Base-by-base conservation (phyloP, 2,329 filamentous ascomycete genomes). In the Phoma sp. region DNA sequence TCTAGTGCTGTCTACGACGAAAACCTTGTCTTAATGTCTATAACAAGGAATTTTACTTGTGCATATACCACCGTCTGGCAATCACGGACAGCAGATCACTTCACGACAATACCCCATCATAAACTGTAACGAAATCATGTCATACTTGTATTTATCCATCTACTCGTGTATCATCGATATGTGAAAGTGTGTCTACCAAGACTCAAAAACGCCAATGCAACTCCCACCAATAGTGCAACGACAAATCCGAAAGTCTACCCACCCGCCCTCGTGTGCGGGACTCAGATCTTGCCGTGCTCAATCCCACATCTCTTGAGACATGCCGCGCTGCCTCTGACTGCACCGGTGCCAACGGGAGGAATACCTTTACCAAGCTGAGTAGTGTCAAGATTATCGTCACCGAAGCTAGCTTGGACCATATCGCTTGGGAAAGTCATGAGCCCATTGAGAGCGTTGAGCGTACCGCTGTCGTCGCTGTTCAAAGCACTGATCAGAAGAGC, bases 401-500 rank as follows among this genome's bases (percentile, higher is more conserved):
- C 79, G 32, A 81, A 78, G 0, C 77, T 77, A 19, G 79, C 79
- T 12, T 71, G 72, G 6, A 81, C 71, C 37, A 81, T 73, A 13
- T 78, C 76, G 4, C 60, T 54, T 0, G 77, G 78, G 27, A 77
- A 60, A 8, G 57, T 62, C 67, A 77, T 80, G 24, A 83, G 67
- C 2, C 69, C 70, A 43, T 82, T 80, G 8, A 78, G 72, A 39
- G 81, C 68, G 54, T 83, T 83, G 13, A 75, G 63, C 1, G 81
- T 84, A n/a, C 81, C 81, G 1, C 77, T 70, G 52, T 84, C 81
- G 32, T 81, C 78, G 25, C 71, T 76, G 61, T 77, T 79, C 38
- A 84, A 76, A 0, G 81, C 79, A 13, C 79, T 81, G 51, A 83
- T 68, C 37, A 84, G 75, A 33, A 80, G 79, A 1, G 80, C 77